phyloP scores from a whole-genome alignment of 371 early-diverging fungal genomes.

The Dichotomocladium elegans region DNA sequence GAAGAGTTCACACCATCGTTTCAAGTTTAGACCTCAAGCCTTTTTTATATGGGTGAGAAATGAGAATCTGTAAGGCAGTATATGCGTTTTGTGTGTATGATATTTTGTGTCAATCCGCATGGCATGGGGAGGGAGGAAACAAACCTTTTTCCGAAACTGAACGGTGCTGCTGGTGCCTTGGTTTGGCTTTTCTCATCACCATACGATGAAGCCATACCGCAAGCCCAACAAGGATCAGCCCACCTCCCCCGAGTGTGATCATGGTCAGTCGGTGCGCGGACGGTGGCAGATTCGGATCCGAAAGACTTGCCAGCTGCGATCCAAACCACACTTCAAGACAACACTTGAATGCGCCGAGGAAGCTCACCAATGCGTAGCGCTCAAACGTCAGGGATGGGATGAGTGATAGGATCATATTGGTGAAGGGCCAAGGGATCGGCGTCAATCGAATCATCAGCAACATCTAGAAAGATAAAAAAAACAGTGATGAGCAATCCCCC shows the following conservation, averaged over 20 bases:
- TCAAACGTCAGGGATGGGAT: constrained; percentile 10
- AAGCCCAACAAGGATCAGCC: constrained; percentile 14
- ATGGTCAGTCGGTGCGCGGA: constrained; percentile 35
- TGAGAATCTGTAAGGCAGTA: not conserved
- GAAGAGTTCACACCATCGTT: too few relatives aligned
- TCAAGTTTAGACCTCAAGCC: too few relatives aligned
- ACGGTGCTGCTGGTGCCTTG: not conserved
- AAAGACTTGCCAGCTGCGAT: constrained; percentile 31
- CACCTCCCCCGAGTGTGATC: constrained; percentile 27
- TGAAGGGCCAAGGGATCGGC: constrained; percentile 37
- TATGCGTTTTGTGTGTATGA: not conserved
- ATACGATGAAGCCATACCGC: constrained; percentile 23
- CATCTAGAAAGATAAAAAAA: constrained; percentile 13
- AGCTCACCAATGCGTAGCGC: constrained; percentile 19
- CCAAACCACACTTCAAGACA: constrained; percentile 40
- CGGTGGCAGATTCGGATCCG: constrained; percentile 30
- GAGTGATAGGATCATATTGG: constrained; percentile 25
- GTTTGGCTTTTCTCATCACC: constrained; percentile 14
- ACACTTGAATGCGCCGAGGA: constrained; percentile 27
- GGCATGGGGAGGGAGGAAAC: not conserved
- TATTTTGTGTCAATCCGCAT: not conserved
- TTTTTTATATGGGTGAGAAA: too few relatives aligned
- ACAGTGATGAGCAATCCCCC: not conserved
- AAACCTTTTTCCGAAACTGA: not conserved
- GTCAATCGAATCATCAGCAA: constrained; percentile 30